Evolutionary conservation across 2,329 filamentous ascomycete genomes (phyloP).

Genomic region (Gyromitra esculenta): DNA sequence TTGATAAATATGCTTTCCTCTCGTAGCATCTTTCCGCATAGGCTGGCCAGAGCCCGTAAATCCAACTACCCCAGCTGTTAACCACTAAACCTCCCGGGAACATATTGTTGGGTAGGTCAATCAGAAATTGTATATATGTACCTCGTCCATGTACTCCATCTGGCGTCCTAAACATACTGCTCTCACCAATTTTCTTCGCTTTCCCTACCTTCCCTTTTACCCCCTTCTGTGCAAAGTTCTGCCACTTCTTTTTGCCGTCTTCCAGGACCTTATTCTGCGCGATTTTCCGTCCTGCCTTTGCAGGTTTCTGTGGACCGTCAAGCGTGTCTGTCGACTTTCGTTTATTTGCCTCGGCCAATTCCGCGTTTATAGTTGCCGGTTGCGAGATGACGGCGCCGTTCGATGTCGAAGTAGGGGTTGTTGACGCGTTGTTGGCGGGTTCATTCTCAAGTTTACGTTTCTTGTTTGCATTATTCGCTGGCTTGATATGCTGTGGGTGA

Average conservation of each 20-base stretch:
- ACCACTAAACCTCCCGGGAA: conserved; percentile 13
- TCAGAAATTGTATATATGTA: conserved; percentile 62
- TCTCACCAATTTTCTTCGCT: conserved; percentile 73
- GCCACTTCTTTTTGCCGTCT: conserved; percentile 91
- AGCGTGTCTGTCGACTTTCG: conserved; percentile 72
- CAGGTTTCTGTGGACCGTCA: conserved; percentile 69
- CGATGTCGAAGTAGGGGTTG: conserved; percentile 61
- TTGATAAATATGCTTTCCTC: conserved; percentile 86
- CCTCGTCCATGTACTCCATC: conserved; percentile 87
- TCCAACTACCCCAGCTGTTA: conserved; percentile 72
- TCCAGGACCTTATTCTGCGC: conserved; percentile 94
- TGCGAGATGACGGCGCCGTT: conserved; percentile 70
- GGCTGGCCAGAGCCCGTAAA: conserved; percentile 94
- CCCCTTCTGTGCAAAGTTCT: conserved; percentile 84
- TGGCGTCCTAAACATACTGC: conserved; percentile 96
- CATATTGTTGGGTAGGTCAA: conserved; percentile 16
- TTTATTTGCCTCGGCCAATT: conserved; percentile 71
- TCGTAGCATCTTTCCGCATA: conserved; percentile 90
- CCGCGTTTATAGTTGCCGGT: conserved; percentile 73
- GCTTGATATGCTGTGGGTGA: conserved; percentile 82
- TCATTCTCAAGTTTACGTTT: conserved; percentile 83
- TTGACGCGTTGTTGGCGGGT: conserved; percentile 64
- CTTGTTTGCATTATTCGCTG: conserved; percentile 74
- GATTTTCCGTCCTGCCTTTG: conserved; percentile 77
- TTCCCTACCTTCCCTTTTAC: conserved; percentile 73